Evolutionary conservation across 2,329 filamentous ascomycete species (phyloP).

Genomic region (Xylogone sp.): DNA sequence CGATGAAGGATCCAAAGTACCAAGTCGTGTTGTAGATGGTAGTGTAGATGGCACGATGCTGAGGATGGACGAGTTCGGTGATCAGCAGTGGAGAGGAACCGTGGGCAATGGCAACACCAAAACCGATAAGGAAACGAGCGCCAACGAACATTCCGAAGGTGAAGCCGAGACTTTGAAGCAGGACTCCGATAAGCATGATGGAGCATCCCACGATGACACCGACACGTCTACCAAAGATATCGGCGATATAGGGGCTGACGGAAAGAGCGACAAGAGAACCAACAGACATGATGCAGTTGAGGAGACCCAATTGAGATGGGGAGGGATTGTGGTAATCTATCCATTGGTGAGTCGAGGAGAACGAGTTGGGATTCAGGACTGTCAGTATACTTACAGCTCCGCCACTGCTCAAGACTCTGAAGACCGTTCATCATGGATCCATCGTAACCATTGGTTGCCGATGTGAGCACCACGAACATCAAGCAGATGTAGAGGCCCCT

Average conservation of each 20-base stretch:
- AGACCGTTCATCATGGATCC: constrained; percentile 38
- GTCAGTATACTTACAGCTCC: constrained; percentile 25
- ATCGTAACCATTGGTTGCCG: constrained; percentile 50
- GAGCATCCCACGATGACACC: constrained; percentile 43
- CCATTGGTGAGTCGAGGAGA: background rate
- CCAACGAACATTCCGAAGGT: constrained; percentile 41
- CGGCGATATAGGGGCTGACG: constrained; percentile 43
- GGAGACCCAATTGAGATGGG: constrained; percentile 35
- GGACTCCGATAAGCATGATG: constrained; percentile 42
- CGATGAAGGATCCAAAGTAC: constrained; percentile 41
- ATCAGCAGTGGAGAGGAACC: constrained; percentile 31
- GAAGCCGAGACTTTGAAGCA: constrained; percentile 34
- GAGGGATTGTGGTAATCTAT: constrained; percentile 18
- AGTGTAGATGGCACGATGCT: constrained; percentile 44
- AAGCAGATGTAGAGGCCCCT: constrained; percentile 50
- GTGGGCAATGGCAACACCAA: constrained; percentile 28
- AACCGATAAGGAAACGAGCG: constrained; percentile 34
- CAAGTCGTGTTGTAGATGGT: constrained; percentile 43
- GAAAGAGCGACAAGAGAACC: constrained; percentile 44
- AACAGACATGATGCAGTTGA: constrained; percentile 45
- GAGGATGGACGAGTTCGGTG: constrained; percentile 43
- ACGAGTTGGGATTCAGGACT: background rate
- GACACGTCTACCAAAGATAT: constrained; percentile 40
- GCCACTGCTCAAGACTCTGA: constrained; percentile 38
- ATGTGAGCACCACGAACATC: constrained; percentile 31